Percentiles rank a stretch among this genome's conserved stretches.
phyloP scores from a whole-genome alignment of 164 flowering plant species.

The Umbellularia californica region DNA sequence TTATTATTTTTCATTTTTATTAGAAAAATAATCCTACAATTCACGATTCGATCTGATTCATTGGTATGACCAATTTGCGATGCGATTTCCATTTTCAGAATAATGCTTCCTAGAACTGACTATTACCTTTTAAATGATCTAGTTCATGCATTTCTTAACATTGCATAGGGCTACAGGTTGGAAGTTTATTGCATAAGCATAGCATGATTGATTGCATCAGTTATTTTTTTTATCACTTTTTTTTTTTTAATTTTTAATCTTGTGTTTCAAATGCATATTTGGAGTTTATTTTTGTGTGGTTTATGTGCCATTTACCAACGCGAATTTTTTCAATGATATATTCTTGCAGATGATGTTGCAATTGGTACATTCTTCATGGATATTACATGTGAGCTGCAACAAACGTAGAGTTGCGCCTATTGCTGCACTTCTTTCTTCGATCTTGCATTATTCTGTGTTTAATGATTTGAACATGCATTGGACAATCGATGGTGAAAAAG shows the following conservation, averaged over 20 bases:
- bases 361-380: slow-evolving; percentile 84
- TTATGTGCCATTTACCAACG: not conserved
- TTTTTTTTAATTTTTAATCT: too few species aligned
- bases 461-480: slow-evolving; percentile 63
- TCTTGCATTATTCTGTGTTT: slow-evolving; percentile 68
- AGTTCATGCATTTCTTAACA: not conserved
- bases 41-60: not conserved
- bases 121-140: too few species aligned
- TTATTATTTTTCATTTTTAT: too few species aligned
- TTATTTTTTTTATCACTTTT: not conserved
- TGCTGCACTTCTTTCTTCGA: slow-evolving; percentile 89
- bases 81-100: too few species aligned
- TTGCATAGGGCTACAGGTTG: not conserved
- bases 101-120: too few species aligned
- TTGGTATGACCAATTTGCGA: too few species aligned
- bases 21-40: too few species aligned
- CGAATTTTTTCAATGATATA: too few species aligned
- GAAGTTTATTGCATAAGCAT: not conserved
- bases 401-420: slow-evolving; percentile 89
- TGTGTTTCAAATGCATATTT: not conserved
- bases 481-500: slow-evolving; percentile 32
- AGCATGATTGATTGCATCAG: not conserved
- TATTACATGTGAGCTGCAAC: slow-evolving; percentile 79
- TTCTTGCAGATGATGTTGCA: slow-evolving; percentile 74
- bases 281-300: not conserved